Conservation (phyloP, 2,329 filamentous ascomycete species). For the Coniella vitis region DNA sequence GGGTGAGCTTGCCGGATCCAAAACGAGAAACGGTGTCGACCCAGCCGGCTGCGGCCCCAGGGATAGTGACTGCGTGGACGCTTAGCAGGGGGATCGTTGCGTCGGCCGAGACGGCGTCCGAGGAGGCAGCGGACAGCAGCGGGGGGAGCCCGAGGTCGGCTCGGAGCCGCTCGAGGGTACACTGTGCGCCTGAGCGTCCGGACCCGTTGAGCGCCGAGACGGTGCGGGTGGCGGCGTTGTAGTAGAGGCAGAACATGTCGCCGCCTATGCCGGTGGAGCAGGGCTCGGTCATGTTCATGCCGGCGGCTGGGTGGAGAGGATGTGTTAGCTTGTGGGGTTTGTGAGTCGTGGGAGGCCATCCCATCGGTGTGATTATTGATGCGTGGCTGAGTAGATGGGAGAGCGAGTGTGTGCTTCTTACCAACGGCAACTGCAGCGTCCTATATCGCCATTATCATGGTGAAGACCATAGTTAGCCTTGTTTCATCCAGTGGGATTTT, state of each 20-base stretch:
- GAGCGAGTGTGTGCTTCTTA: conserved; percentile 23
- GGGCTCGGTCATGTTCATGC: conserved; percentile 88
- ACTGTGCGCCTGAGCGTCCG: conserved; percentile 68
- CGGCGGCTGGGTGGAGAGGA: conserved; percentile 57
- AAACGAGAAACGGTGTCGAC: conserved; percentile 82
- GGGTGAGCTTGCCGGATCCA: conserved; percentile 73
- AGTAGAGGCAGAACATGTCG: conserved; percentile 95
- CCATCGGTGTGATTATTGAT: too few species aligned
- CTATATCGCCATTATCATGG: conserved; percentile 33
- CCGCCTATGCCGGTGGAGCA: conserved; percentile 91
- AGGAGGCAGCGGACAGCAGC: conserved; percentile 27
- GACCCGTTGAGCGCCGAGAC: conserved; percentile 88
- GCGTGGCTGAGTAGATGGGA: background rate
- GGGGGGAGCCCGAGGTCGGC: conserved; percentile 53
- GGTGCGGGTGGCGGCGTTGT: conserved; percentile 73
- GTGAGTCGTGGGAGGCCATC: too few species aligned
- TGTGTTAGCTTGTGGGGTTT: background rate
- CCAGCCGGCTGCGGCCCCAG: conserved; percentile 90
- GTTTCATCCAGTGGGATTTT: too few species aligned
- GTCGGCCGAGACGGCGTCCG: conserved; percentile 23
- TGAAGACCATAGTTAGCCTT: conserved; percentile 9
- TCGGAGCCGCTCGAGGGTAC: conserved; percentile 63
- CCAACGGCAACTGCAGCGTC: conserved; percentile 94
- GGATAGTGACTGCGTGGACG: conserved; percentile 77
- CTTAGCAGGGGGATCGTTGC: conserved; percentile 65